phyloP scores from a whole-genome alignment of 2,329 filamentous ascomycete species.

The Sclerotinia borealis region DNA sequence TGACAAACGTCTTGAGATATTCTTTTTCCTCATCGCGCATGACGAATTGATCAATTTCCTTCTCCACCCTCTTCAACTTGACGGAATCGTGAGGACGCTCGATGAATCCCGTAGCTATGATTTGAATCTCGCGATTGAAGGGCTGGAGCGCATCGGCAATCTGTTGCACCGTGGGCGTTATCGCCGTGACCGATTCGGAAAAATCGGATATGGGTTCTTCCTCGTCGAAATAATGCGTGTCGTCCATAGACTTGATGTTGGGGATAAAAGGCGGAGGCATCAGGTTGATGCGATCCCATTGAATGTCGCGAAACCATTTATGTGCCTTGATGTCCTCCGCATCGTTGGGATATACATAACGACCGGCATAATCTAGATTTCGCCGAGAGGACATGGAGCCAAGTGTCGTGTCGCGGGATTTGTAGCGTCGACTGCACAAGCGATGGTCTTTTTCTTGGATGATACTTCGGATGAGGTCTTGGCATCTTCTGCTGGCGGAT shows the following conservation, averaged over 20 bases:
- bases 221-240: conserved; percentile 88
- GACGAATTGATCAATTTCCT: conserved; percentile 31
- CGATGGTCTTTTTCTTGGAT: conserved; percentile 70
- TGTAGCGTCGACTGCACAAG: conserved; percentile 71
- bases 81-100: conserved; percentile 30
- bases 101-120: conserved; percentile 29
- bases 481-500: conserved; percentile 61
- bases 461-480: conserved; percentile 68
- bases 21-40: conserved; percentile 32
- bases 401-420: conserved; percentile 50
- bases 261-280: conserved; percentile 75
- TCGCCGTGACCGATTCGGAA: conserved; percentile 39
- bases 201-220: conserved; percentile 65
- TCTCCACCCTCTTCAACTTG: conserved; percentile 29
- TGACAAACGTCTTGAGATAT: conserved; percentile 32
- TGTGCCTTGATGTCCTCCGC: conserved; percentile 86
- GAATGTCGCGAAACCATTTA: conserved; percentile 73
- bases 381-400: conserved; percentile 14
- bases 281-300: conserved; percentile 70
- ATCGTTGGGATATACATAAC: conserved; percentile 76
- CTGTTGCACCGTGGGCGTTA: conserved; percentile 22
- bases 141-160: conserved; percentile 29
- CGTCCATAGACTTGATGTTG: conserved; percentile 58
- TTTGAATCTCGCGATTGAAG: conserved; percentile 32
- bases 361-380: conserved; percentile 38